These are phyloP conservation scores for Botrytis elliptica DNA, from an alignment of 2,329 filamentous ascomycete genomes.

Conservation along the genomic window DNA sequence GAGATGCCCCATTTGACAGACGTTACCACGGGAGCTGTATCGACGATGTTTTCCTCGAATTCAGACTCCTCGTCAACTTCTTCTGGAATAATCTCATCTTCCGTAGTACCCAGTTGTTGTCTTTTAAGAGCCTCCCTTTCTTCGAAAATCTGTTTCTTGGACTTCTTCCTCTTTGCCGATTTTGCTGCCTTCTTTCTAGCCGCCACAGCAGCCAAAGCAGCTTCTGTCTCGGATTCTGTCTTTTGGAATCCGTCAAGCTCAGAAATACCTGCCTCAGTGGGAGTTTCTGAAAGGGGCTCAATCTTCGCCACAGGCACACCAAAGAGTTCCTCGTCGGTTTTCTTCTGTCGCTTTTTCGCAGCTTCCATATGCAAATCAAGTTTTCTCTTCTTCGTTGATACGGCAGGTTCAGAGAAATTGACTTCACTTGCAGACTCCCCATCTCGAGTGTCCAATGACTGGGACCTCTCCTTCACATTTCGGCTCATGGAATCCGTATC, in stretches of 20 bases:
- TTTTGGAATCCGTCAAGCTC: slow-evolving; percentile 52
- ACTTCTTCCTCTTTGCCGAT: slow-evolving; percentile 62
- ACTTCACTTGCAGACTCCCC: slow-evolving; percentile 71
- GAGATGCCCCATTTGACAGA: slow-evolving; percentile 60
- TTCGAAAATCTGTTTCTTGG: slow-evolving; percentile 74
- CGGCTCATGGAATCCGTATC: slow-evolving; percentile 31
- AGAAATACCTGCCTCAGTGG: slow-evolving; percentile 46
- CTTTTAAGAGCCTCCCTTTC: slow-evolving; percentile 62
- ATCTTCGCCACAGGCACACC: slow-evolving; percentile 58
- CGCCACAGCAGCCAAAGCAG: slow-evolving; percentile 40
- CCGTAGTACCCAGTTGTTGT: slow-evolving; percentile 46
- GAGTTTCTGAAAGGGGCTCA: slow-evolving; percentile 45
- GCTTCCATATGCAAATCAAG: slow-evolving; percentile 66
- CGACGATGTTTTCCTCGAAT: slow-evolving; percentile 39
- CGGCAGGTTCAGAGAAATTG: slow-evolving; percentile 61
- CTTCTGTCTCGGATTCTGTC: slow-evolving; percentile 50
- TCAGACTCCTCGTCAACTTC: slow-evolving; percentile 37
- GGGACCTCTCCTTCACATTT: slow-evolving; percentile 26
- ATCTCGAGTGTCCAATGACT: slow-evolving; percentile 49
- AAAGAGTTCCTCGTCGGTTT: slow-evolving; percentile 75
- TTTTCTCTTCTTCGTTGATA: slow-evolving; percentile 68
- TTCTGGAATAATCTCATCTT: slow-evolving; percentile 46
- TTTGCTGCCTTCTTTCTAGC: slow-evolving; percentile 61
- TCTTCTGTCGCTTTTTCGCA: slow-evolving; percentile 77
- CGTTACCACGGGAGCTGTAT: slow-evolving; percentile 43